Conservation (phyloP, 2,329 filamentous ascomycete genomes). For the Passalora sequoiae region DNA sequence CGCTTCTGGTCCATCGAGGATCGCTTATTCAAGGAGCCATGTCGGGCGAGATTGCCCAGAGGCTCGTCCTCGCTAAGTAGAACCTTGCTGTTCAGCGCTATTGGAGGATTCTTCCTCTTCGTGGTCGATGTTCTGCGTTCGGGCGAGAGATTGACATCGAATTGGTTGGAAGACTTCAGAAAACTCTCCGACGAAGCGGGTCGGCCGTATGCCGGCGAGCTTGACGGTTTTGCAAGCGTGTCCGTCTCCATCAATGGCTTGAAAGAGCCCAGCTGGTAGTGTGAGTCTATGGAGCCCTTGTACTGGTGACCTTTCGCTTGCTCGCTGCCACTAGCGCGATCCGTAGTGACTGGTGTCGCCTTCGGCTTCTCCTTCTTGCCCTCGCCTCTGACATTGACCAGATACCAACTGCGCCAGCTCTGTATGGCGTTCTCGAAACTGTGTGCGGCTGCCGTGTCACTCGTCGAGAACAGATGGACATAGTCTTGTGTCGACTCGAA, state of each 20-base stretch:
- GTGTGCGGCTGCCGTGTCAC: conserved; percentile 62
- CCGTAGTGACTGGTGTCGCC: conserved; percentile 29
- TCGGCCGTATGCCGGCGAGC: conserved; percentile 5
- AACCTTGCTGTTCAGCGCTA: conserved; percentile 19
- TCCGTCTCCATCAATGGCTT: conserved; percentile 62
- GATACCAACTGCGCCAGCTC: conserved; percentile 84
- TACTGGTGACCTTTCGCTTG: conserved; percentile 22
- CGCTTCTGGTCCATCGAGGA: conserved; percentile 21
- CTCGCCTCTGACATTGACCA: conserved; percentile 66
- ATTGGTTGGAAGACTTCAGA: conserved; percentile 22
- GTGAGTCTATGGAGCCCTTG: conserved; percentile 41
- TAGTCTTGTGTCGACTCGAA: conserved; percentile 81
- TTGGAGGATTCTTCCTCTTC: conserved; percentile 34
- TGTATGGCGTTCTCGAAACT: conserved; percentile 69
- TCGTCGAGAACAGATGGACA: conserved; percentile 85
- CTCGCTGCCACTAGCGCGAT: conserved; percentile 24
- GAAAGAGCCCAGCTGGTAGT: conserved; percentile 62
- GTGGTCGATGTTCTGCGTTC: conserved; percentile 16
- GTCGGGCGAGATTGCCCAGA: conserved; percentile 28
- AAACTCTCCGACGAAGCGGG: no score
- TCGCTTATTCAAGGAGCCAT: conserved; percentile 17
- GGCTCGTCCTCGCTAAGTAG: conserved; percentile 34
- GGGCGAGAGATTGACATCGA: conserved; percentile 22
- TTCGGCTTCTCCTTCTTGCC: conserved; percentile 39
- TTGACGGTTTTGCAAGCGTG: conserved; percentile 46